Evolutionary conservation across 2,329 filamentous ascomycete species (phyloP).

Genomic region (Botrytis sinoallii): DNA sequence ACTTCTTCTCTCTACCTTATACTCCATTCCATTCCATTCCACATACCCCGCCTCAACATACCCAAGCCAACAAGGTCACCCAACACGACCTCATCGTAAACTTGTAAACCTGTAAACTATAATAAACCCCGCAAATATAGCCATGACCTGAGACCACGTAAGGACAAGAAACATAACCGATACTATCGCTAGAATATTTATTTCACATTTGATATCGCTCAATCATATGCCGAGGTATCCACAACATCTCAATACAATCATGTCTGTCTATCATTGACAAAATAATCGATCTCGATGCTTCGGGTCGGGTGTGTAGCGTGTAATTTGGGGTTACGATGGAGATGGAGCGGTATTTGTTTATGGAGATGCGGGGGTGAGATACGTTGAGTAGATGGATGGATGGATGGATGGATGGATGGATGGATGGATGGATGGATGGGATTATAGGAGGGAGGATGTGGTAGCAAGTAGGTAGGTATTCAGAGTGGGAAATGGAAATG

Average conservation of each 20-base stretch:
- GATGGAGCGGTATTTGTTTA: too few relatives aligned
- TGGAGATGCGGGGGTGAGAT: too few relatives aligned
- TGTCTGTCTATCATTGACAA: too few relatives aligned
- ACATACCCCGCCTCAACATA: background rate
- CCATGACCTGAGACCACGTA: accelerated
- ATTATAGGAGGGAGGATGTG: background rate
- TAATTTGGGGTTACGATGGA: too few relatives aligned
- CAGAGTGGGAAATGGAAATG: background rate
- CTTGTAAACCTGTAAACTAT: too few relatives aligned
- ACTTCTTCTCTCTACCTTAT: background rate
- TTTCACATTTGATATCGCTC: background rate
- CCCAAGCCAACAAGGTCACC: background rate
- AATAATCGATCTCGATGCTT: too few relatives aligned
- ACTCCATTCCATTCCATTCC: background rate
- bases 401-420: too few relatives aligned
- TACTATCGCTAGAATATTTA: accelerated
- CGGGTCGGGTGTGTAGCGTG: too few relatives aligned
- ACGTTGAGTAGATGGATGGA: accelerated
- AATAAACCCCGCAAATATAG: background rate
- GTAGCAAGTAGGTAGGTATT: background rate
- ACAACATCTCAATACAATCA: too few relatives aligned
- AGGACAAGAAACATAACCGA: too few relatives aligned
- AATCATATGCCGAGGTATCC: too few relatives aligned
- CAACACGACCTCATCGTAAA: background rate
- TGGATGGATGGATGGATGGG: too few relatives aligned